These are phyloP conservation scores for Coffea humblotiana DNA, from an alignment of 305 asterid species.

Conservation along the genomic window DNA sequence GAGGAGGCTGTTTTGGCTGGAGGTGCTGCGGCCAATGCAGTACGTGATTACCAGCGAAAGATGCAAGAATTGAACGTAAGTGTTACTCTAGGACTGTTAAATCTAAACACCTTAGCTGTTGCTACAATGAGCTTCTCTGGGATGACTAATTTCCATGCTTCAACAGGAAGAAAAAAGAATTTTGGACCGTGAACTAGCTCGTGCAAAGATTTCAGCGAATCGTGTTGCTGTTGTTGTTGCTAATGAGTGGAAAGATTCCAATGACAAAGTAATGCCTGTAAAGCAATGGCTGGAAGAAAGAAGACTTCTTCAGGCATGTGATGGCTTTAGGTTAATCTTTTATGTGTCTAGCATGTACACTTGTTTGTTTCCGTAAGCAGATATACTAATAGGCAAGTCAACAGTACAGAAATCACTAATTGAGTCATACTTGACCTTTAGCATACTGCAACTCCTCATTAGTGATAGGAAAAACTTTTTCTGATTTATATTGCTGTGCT, in stretches of 20 bases:
- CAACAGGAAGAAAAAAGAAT: constrained; percentile 83
- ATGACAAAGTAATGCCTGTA: constrained; percentile 98
- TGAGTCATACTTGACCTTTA: background rate
- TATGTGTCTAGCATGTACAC: background rate
- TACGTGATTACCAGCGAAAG: constrained; percentile 79
- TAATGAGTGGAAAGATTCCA: constrained; percentile 94
- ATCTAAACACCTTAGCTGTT: background rate
- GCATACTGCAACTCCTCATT: background rate
- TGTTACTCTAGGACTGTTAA: background rate
- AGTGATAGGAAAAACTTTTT: background rate
- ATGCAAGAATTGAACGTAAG: constrained; percentile 84
- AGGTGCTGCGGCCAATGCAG: constrained; percentile 96
- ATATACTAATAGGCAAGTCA: background rate
- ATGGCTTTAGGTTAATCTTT: constrained; percentile 5
- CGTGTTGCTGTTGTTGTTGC: constrained; percentile 97
- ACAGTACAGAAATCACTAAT: background rate
- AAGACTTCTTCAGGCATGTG: constrained; percentile 68
- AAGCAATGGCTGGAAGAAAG: constrained; percentile 99
- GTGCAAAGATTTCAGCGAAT: constrained; percentile 92
- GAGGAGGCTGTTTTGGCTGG: constrained; percentile 97
- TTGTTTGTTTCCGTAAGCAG: background rate
- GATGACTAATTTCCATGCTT: constrained; percentile 35
- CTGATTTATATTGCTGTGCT: background rate
- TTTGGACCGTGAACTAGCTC: constrained; percentile 91
- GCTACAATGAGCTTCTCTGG: constrained; percentile 19